Conservation (phyloP, 768 basidiomycete genomes). For the Termitomyces sp. region DNA sequence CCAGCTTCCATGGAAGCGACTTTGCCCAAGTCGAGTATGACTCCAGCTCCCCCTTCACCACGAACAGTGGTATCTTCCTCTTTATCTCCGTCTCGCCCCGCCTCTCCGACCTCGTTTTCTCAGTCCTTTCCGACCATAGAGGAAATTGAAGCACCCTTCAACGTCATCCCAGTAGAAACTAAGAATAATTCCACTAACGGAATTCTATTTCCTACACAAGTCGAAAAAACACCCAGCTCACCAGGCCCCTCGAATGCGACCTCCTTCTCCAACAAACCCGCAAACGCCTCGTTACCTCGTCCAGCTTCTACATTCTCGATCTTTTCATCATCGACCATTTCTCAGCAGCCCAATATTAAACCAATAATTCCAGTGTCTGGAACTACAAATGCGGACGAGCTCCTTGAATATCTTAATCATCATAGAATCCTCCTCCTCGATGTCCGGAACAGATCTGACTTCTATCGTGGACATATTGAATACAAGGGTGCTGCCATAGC, state of each 20-base stretch:
- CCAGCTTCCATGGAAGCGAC: conserved; percentile 21
- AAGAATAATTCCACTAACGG: conserved; percentile 12
- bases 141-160: conserved; percentile 56
- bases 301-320: conserved; percentile 36
- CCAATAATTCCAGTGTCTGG: conserved; percentile 55
- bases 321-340: conserved; percentile 18
- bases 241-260: conserved; percentile 55
- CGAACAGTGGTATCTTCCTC: conserved; percentile 68
- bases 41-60: conserved; percentile 37
- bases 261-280: conserved; percentile 52
- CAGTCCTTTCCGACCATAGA: conserved; percentile 74
- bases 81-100: conserved; percentile 61
- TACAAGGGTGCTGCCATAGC: conserved; percentile 50
- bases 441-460: conserved; percentile 73
- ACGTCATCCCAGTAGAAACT: conserved; percentile 38
- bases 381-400: conserved; percentile 50
- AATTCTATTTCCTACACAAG: conserved; percentile 21
- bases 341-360: conserved; percentile 29
- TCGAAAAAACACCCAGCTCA: conserved; percentile 29
- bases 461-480: conserved; percentile 68
- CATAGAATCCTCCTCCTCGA: conserved; percentile 74
- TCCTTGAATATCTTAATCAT: conserved; percentile 52
- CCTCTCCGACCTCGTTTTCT: conserved; percentile 58
- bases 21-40: conserved; percentile 25
- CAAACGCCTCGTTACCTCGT: conserved; percentile 29